Percentiles rank a stretch among this genome's conserved stretches.
phyloP scores from a whole-genome alignment of 139 green algal species.

The Coccomyxa sp. region DNA sequence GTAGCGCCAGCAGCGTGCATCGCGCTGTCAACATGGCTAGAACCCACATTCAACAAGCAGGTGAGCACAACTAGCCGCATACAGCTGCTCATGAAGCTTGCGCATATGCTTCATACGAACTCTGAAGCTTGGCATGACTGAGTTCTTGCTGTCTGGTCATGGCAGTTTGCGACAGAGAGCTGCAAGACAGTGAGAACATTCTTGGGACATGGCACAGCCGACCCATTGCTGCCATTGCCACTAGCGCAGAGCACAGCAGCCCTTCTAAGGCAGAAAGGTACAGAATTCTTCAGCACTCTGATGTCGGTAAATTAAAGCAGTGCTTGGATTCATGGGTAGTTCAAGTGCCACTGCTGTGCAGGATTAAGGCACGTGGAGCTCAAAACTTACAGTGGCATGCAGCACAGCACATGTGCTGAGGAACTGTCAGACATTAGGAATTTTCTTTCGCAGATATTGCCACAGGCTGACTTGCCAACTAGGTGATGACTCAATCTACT shows the following conservation, averaged over 20 bases:
- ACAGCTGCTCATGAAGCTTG: not conserved
- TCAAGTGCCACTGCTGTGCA: not conserved
- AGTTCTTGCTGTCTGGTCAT: not conserved
- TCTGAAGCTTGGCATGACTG: not conserved
- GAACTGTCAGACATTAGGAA: not conserved
- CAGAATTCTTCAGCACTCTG: not conserved
- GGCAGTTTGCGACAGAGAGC: not conserved
- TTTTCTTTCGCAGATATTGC: not conserved
- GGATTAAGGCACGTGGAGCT: not conserved
- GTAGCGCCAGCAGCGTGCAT: not conserved
- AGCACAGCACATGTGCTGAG: slow-evolving; percentile 1
- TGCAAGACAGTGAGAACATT: not conserved
- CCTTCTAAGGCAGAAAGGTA: not conserved
- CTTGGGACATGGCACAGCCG: not conserved
- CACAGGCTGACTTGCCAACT: not conserved
- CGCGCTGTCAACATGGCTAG: slow-evolving; percentile 3
- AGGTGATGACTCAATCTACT: too few species aligned
- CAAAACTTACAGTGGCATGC: not conserved
- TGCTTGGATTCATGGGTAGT: not conserved
- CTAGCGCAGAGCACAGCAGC: not conserved
- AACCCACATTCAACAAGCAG: not conserved
- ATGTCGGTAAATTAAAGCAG: not conserved
- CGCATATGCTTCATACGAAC: not conserved
- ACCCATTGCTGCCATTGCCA: not conserved
- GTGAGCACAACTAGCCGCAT: not conserved